Percentiles rank a stretch among this genome's conserved stretches.
Conservation (phyloP, 768 basidiomycete genomes). For the Ramaria rubella region DNA sequence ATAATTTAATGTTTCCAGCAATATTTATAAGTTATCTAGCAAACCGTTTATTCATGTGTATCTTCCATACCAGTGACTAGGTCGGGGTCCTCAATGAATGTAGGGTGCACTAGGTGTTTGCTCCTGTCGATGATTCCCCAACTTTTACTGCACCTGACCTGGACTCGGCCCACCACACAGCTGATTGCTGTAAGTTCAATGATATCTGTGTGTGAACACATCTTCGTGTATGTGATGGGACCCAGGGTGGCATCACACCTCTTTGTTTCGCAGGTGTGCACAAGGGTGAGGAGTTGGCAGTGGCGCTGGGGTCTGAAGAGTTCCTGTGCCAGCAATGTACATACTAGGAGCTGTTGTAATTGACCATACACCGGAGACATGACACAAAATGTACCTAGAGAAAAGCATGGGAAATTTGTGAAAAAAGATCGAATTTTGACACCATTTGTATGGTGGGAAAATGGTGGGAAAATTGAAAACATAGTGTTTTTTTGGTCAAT, state of each 20-base stretch:
- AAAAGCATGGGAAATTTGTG: too few species aligned
- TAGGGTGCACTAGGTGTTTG: neutral
- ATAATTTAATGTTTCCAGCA: too few species aligned
- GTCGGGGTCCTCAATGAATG: neutral
- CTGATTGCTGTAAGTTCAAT: neutral
- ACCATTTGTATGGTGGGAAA: too few species aligned
- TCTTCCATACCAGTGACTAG: neutral
- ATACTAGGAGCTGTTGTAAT: neutral
- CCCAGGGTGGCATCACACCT: neutral
- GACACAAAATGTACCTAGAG: too few species aligned
- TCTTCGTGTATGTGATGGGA: neutral
- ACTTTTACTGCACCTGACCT: neutral
- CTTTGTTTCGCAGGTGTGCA: neutral
- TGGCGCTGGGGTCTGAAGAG: neutral
- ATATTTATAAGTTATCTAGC: neutral
- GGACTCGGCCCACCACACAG: neutral
- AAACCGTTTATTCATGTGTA: neutral
- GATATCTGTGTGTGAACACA: neutral
- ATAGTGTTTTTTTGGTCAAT: too few species aligned
- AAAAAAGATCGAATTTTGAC: too few species aligned
- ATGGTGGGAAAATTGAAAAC: too few species aligned
- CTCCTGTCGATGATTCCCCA: slow-evolving; percentile 3
- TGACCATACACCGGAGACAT: too few species aligned
- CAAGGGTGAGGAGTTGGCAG: neutral
- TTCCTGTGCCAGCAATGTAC: neutral